Evolutionary conservation across 2,329 filamentous ascomycete genomes (phyloP).

Genomic region (Stachybotrys echinatus): DNA sequence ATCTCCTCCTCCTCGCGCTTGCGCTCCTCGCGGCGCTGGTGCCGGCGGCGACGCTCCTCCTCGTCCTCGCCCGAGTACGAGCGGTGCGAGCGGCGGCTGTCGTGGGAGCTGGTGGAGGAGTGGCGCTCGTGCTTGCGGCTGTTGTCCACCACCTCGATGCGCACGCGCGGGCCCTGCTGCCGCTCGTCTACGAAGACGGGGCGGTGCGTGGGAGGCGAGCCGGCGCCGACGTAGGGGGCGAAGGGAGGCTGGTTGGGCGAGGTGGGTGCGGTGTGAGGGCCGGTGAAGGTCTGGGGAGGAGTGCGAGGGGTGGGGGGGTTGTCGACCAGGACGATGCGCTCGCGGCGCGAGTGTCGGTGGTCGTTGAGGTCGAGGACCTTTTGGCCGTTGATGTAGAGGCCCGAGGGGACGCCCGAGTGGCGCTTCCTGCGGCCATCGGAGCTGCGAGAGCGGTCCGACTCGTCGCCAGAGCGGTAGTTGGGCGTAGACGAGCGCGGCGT

Average conservation of each 20-base stretch:
- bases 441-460: constrained; percentile 28
- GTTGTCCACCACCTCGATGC: constrained; percentile 30
- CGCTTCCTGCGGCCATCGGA: constrained; percentile 24
- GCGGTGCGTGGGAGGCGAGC: constrained; percentile 16
- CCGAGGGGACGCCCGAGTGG: constrained; percentile 26
- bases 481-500: constrained; percentile 22
- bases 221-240: constrained; percentile 17
- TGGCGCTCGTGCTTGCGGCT: constrained; percentile 28
- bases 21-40: constrained; percentile 18
- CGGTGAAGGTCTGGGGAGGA: constrained; percentile 35
- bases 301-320: constrained; percentile 39
- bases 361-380: constrained; percentile 27
- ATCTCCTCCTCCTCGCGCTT: constrained; percentile 18
- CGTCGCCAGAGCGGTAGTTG: constrained; percentile 30
- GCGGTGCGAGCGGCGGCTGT: constrained; percentile 23
- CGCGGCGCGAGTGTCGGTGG: constrained; percentile 25
- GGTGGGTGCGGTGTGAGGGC: constrained; percentile 33
- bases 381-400: constrained; percentile 31
- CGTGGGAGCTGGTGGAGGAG: constrained; percentile 28
- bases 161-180: constrained; percentile 21
- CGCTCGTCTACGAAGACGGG: constrained; percentile 33
- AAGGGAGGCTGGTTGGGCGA: constrained; percentile 23
- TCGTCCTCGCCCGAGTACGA: constrained; percentile 18
- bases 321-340: constrained; percentile 40
- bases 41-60: constrained; percentile 18